A percentile compares a stretch with the other conserved stretches of the same genome.
phyloP scores from a whole-genome alignment of 805 yeast species.

The Ogataea neopini region DNA sequence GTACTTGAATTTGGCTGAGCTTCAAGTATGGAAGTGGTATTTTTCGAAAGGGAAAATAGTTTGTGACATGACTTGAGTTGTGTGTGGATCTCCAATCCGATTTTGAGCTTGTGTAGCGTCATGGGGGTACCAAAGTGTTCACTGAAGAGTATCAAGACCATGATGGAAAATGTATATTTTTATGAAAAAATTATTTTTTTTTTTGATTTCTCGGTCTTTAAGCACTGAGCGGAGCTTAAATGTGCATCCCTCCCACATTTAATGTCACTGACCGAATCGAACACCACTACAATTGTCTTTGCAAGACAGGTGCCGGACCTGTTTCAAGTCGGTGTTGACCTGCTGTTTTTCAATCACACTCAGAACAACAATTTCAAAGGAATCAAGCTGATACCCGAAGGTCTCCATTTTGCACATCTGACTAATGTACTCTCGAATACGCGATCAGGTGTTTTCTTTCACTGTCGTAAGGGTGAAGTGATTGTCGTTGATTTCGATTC shows the following conservation, averaged over 20 bases:
- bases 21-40: conserved; percentile 44
- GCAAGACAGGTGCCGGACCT: conserved; percentile 15
- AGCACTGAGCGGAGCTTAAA: too few species aligned
- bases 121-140: too few species aligned
- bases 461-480: conserved; percentile 34
- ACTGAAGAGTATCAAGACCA: neutral
- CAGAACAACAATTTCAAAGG: conserved; percentile 37
- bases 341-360: conserved; percentile 22
- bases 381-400: conserved; percentile 50
- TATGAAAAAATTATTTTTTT: neutral
- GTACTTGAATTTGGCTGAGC: conserved; percentile 63
- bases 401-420: conserved; percentile 58
- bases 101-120: conserved; percentile 47
- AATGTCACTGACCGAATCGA: conserved; percentile 4
- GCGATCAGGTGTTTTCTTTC: conserved; percentile 42
- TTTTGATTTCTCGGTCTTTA: too few species aligned
- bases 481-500: conserved; percentile 28
- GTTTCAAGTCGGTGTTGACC: conserved; percentile 27
- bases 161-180: neutral
- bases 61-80: conserved; percentile 76
- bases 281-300: conserved; percentile 19
- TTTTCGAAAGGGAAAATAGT: conserved; percentile 67
- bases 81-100: conserved; percentile 94
- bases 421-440: conserved; percentile 39
- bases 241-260: too few species aligned